A percentile compares a stretch with the other conserved stretches of the same genome.
Conservation (phyloP, 2,329 filamentous ascomycete species). For the Microascus cirrosus region DNA sequence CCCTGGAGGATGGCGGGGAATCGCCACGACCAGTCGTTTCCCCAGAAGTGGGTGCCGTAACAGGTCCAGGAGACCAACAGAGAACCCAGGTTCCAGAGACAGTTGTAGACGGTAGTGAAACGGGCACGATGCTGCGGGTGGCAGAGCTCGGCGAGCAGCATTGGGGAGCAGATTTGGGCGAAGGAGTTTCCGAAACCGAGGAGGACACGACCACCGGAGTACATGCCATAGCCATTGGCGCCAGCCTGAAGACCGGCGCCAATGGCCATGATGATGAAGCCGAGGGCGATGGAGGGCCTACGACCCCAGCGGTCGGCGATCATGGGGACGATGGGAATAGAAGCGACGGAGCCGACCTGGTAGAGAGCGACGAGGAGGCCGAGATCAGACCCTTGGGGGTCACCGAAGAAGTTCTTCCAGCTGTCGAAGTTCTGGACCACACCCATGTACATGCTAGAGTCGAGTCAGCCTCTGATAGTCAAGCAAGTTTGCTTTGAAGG, state of each 20-base stretch:
- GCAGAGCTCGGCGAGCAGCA: slow-evolving; percentile 54
- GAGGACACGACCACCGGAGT: slow-evolving; percentile 25
- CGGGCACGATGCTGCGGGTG: slow-evolving; percentile 58
- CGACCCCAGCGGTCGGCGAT: slow-evolving; percentile 31
- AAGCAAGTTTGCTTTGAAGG: not conserved
- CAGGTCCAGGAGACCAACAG: slow-evolving; percentile 12
- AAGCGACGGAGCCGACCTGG: slow-evolving; percentile 36
- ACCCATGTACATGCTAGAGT: not conserved
- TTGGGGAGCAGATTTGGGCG: slow-evolving; percentile 50
- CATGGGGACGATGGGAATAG: slow-evolving; percentile 33
- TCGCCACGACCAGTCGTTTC: slow-evolving; percentile 53
- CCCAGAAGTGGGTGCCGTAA: not conserved
- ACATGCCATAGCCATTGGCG: slow-evolving; percentile 29
- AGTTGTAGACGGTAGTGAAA: slow-evolving; percentile 57
- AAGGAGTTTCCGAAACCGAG: slow-evolving; percentile 57
- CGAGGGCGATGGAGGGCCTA: slow-evolving; percentile 28
- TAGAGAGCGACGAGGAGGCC: slow-evolving; percentile 41
- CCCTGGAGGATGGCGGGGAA: slow-evolving; percentile 55
- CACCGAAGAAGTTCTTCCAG: not conserved
- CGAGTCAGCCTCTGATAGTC: not conserved
- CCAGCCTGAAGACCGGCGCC: slow-evolving; percentile 30
- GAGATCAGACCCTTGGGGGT: slow-evolving; percentile 17
- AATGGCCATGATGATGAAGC: slow-evolving; percentile 33
- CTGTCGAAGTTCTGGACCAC: not conserved
- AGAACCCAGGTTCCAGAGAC: slow-evolving; percentile 52